Conservation (phyloP, 2,329 filamentous ascomycete species). For the Piedraia hortae region DNA sequence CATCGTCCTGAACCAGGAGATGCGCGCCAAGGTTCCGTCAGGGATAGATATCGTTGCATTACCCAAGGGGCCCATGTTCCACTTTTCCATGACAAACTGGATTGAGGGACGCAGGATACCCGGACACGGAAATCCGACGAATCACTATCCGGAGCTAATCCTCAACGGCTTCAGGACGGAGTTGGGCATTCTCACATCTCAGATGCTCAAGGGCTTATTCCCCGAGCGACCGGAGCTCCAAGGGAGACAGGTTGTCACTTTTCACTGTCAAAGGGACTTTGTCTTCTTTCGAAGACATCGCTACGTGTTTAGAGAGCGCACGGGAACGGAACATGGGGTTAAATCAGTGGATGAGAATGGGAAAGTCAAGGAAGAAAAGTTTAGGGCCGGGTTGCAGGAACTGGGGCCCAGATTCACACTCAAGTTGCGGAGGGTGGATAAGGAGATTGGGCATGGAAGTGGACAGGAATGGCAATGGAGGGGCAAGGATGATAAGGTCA, state of each 20-base stretch:
- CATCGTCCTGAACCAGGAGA: slow-evolving; percentile 66
- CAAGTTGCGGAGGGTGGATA: slow-evolving; percentile 74
- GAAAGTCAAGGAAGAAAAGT: slow-evolving; percentile 58
- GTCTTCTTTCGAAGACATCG: slow-evolving; percentile 78
- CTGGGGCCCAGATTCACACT: slow-evolving; percentile 60
- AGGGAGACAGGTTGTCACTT: slow-evolving; percentile 67
- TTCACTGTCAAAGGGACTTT: slow-evolving; percentile 89
- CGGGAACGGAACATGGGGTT: slow-evolving; percentile 63
- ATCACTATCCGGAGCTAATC: slow-evolving; percentile 69
- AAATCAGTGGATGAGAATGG: slow-evolving; percentile 56
- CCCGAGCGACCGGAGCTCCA: slow-evolving; percentile 59
- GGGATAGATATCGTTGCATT: slow-evolving; percentile 66
- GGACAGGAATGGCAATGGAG: slow-evolving; percentile 94
- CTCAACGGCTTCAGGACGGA: slow-evolving; percentile 91
- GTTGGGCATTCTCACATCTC: slow-evolving; percentile 62
- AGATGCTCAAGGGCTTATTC: slow-evolving; percentile 55
- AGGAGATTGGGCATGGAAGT: slow-evolving; percentile 50
- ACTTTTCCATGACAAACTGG: slow-evolving; percentile 79
- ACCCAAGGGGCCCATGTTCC: slow-evolving; percentile 66
- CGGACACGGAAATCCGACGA: slow-evolving; percentile 70
- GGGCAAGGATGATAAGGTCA: slow-evolving; percentile 73
- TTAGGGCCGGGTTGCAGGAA: slow-evolving; percentile 73
- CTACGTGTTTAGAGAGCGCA: slow-evolving; percentile 80
- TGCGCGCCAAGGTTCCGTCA: slow-evolving; percentile 55
- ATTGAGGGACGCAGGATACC: slow-evolving; percentile 66